A percentile compares a stretch with the other conserved stretches of the same genome.
These are phyloP conservation scores for Myxozyma mucilagina DNA, from an alignment of 805 yeast species.

Conservation along the genomic window DNA sequence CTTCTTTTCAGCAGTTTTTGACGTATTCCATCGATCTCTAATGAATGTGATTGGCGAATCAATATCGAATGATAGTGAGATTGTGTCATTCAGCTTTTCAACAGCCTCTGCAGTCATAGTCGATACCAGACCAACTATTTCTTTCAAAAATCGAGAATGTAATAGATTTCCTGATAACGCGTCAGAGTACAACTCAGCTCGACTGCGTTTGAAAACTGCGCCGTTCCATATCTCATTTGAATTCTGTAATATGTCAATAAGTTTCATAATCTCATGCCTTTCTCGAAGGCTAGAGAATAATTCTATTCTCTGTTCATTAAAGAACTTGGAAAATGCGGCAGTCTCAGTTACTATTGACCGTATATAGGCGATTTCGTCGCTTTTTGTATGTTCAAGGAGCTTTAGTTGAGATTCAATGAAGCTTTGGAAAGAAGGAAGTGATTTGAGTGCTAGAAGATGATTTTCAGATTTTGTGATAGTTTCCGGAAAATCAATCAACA, in stretches of 20 bases:
- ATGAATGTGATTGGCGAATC: not conserved
- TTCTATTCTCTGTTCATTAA: not conserved
- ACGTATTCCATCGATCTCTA: slow-evolving; percentile 11
- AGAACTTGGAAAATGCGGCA: not conserved
- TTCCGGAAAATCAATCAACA: slow-evolving; percentile 27
- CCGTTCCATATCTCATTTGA: not conserved
- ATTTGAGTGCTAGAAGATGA: slow-evolving; percentile 38
- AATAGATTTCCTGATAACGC: slow-evolving; percentile 11
- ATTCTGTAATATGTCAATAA: not conserved
- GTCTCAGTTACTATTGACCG: not conserved
- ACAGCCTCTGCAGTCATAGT: slow-evolving; percentile 11
- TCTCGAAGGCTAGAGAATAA: not conserved
- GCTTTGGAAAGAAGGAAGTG: slow-evolving; percentile 42
- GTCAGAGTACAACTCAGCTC: slow-evolving; percentile 18
- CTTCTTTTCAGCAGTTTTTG: not conserved
- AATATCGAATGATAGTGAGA: not conserved
- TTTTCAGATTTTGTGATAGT: slow-evolving; percentile 13
- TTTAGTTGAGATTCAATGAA: not conserved
- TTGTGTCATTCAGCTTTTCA: not conserved
- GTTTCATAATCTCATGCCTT: slow-evolving; percentile 2
- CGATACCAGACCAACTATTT: not conserved
- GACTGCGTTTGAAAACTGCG: not conserved
- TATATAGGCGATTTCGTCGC: not conserved
- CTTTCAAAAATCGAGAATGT: slow-evolving; percentile 5
- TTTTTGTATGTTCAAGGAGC: not conserved